Base-by-base conservation (phyloP, 192 early-diverging fungal species). In the Chytriomyces sp. region DNA sequence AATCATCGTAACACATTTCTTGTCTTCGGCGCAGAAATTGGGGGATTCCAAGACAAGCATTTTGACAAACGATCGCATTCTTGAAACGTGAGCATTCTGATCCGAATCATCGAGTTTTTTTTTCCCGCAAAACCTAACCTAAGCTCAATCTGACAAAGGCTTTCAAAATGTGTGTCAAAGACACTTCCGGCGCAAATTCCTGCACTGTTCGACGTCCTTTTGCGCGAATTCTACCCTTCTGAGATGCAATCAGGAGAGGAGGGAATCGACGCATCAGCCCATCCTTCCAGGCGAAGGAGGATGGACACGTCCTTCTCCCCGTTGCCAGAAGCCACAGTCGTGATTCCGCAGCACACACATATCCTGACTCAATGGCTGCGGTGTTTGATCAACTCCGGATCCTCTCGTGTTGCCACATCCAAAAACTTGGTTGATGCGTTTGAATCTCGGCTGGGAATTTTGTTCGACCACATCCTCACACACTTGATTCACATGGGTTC, bases 181-280 rank as follows among this genome's bases (percentile, higher is more conserved):
- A 73, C 71, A 9, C 60, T 73, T 62, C 71, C 71, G 0, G 61
- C 71, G 4, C 71, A 73, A 62, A 8, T 73, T 23, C 57, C 71
- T n/a, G 18, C 11, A 10, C 61, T 73, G 5, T 28, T 73, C 59
- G 43, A 35, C 13, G 26, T 73, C 23, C 61, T 61, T 48, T 13
- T 64, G 16, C 53, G 20, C 53, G 53, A 13, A 57, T 57, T n/a
- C 20, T 57, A 5, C 53, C 53, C 53, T 13, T n/a, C 53, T 20
- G 20, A 57, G 3, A 20, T 57, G 35, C 35, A 35, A 13, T n/a
- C 53, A 57, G 16, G 20, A 57, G 53, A 57, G 20, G 53, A 57
- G 0, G 53, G 16, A 57, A 20, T 57, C 53, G 53, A 57, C 13
- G 53, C 35, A 4, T 35, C 53, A 13, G 20, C 53, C 20, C 53